These are phyloP conservation scores for Bryum argenteum DNA, from an alignment of 225 moss, liverwort and hornwort genomes.

Conservation along the genomic window DNA sequence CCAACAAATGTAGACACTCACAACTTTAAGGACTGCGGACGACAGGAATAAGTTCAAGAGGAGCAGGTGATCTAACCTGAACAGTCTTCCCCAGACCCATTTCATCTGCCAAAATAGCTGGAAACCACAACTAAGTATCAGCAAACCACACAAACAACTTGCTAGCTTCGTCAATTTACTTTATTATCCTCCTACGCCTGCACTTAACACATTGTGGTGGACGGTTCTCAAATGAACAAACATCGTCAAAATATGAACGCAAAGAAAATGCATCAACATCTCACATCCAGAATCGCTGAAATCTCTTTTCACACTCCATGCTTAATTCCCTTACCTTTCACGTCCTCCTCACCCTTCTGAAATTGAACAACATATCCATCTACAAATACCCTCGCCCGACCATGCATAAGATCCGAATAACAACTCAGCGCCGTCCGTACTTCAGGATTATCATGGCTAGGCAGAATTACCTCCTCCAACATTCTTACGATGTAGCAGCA, in stretches of 20 bases:
- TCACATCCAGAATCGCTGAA: constrained; percentile 1
- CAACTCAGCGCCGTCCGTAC: neutral
- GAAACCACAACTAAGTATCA: constrained; percentile 57
- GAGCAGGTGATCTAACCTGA: constrained; percentile 54
- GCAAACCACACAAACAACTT: constrained; percentile 46
- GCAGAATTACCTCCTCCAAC: constrained; percentile 74
- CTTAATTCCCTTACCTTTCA: neutral
- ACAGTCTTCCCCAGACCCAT: constrained; percentile 99
- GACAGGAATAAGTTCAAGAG: constrained; percentile 17
- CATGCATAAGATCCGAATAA: constrained; percentile 12
- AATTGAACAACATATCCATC: neutral
- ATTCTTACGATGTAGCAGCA: constrained; percentile 81
- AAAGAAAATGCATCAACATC: constrained; percentile 12
- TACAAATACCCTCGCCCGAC: constrained; percentile 10
- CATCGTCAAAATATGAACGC: constrained; percentile 10
- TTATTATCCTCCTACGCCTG: constrained; percentile 43
- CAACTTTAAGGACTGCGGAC: constrained; percentile 8
- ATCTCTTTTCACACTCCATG: constrained; percentile 10
- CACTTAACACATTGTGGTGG: constrained; percentile 42
- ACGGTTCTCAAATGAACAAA: constrained; percentile 30
- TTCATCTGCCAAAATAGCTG: constrained; percentile 96
- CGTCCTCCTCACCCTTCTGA: neutral
- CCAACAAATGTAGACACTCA: constrained; percentile 11
- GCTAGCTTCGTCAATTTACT: constrained; percentile 37
- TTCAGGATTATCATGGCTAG: constrained; percentile 12